A percentile compares a stretch with the other conserved stretches of the same genome.
phyloP scores from a whole-genome alignment of 2,329 filamentous ascomycete species.

The Teratosphaeria gauchensis region DNA sequence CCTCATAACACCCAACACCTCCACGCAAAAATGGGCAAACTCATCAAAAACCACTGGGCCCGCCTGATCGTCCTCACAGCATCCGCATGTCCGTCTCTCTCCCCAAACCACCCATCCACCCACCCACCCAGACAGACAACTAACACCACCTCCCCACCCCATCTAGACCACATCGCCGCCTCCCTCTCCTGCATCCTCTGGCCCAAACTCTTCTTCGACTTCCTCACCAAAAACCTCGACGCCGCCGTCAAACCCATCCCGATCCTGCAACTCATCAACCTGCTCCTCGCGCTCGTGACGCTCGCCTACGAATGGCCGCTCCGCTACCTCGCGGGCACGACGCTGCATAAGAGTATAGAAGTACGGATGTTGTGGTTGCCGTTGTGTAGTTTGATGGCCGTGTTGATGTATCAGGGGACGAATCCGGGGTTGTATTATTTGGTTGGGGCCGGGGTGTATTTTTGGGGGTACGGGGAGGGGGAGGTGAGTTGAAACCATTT shows the following conservation, averaged over 20 bases:
- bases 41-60: conserved; percentile 99
- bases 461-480: conserved; percentile 95
- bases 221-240: conserved; percentile 83
- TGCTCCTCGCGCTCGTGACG: conserved; percentile 68
- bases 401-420: conserved; percentile 82
- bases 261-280: conserved; percentile 78
- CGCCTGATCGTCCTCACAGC: conserved; percentile 86
- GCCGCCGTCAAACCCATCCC: conserved; percentile 78
- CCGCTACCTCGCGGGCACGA: conserved; percentile 61
- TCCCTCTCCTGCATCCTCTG: conserved; percentile 87
- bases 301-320: conserved; percentile 90
- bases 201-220: conserved; percentile 99
- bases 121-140: neutral
- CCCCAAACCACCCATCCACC: neutral
- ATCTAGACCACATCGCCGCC: conserved; percentile 66
- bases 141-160: neutral
- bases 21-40: conserved; percentile 65
- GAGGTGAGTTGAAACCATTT: conserved; percentile 55
- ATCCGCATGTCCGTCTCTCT: conserved; percentile 52
- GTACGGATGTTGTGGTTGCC: conserved; percentile 75
- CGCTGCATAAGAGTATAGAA: conserved; percentile 79
- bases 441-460: conserved; percentile 76
- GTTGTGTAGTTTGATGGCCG: conserved; percentile 61
- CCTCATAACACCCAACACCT: neutral
- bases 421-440: conserved; percentile 89